Conservation (phyloP, 257 asterid species). For the Solanum etuberosum region DNA sequence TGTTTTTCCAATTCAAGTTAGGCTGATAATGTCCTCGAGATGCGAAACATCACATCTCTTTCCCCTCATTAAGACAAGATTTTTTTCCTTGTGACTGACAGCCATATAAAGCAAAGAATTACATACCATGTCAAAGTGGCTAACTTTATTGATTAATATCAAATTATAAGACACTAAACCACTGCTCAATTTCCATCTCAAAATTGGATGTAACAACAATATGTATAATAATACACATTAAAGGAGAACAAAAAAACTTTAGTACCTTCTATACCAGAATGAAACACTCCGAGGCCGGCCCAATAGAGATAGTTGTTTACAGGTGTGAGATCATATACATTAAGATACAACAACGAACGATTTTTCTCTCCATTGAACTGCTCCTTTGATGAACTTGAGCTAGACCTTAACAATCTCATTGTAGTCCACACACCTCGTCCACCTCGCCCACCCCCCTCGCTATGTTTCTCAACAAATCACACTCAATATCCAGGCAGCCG, state of each 20-base stretch:
- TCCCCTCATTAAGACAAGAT: background rate
- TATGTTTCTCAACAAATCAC: background rate
- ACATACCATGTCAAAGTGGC: background rate
- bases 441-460: background rate
- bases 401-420: constrained; percentile 65
- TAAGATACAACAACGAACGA: constrained; percentile 47
- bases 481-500: constrained; percentile 6
- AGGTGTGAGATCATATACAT: constrained; percentile 77
- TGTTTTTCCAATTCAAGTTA: background rate
- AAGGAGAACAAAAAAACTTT: background rate
- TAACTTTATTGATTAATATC: background rate
- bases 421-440: constrained; percentile 16
- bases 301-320: constrained; percentile 72
- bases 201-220: background rate
- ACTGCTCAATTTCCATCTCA: background rate
- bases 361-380: constrained; percentile 32
- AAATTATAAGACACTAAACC: background rate
- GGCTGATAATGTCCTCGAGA: background rate
- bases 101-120: background rate
- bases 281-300: constrained; percentile 81
- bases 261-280: constrained; percentile 88
- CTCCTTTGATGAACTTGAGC: constrained; percentile 40
- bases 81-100: background rate
- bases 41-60: background rate
- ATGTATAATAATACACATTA: background rate